Percentiles rank a stretch among this genome's conserved stretches.
These are phyloP conservation scores for Fusarium ramigenum DNA, from an alignment of 2,329 filamentous ascomycete species.

Conservation along the genomic window DNA sequence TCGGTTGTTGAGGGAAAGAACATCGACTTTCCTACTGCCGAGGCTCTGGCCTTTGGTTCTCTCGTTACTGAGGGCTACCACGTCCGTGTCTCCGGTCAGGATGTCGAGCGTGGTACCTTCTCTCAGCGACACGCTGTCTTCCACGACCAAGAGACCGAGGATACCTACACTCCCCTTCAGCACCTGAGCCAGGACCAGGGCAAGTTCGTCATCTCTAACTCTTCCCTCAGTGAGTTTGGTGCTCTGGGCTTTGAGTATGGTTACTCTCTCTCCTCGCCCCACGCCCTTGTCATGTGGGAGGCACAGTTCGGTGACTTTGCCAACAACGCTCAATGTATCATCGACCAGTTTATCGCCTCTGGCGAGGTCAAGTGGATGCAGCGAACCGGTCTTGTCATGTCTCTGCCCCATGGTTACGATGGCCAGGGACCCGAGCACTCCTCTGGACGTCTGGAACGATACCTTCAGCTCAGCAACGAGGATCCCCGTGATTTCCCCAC, in stretches of 20 bases:
- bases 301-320: slow-evolving; percentile 99
- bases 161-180: slow-evolving; percentile 91
- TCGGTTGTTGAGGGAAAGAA: slow-evolving; percentile 89
- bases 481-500: slow-evolving; percentile 93
- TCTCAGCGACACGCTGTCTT: slow-evolving; percentile 97
- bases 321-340: slow-evolving; percentile 99
- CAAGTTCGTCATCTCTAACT: slow-evolving; percentile 97
- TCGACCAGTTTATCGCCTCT: slow-evolving; percentile 98
- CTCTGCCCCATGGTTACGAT: slow-evolving; percentile 96
- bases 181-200: slow-evolving; percentile 90
- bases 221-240: slow-evolving; percentile 76
- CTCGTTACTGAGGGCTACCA: slow-evolving; percentile 94
- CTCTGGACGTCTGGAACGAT: slow-evolving; percentile 95
- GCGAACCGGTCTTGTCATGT: slow-evolving; percentile 95
- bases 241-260: slow-evolving; percentile 98
- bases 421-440: slow-evolving; percentile 98
- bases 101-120: slow-evolving; percentile 99
- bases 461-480: slow-evolving; percentile 96
- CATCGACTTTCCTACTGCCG: slow-evolving; percentile 97
- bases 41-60: slow-evolving; percentile 93
- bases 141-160: slow-evolving; percentile 95
- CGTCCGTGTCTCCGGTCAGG: slow-evolving; percentile 96
- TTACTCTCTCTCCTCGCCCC: slow-evolving; percentile 95
- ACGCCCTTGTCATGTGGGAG: slow-evolving; percentile 99
- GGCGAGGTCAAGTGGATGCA: slow-evolving; percentile 99